Base-by-base conservation (phyloP, 208 protist genomes). In the Acanthamoeba sp. region DNA sequence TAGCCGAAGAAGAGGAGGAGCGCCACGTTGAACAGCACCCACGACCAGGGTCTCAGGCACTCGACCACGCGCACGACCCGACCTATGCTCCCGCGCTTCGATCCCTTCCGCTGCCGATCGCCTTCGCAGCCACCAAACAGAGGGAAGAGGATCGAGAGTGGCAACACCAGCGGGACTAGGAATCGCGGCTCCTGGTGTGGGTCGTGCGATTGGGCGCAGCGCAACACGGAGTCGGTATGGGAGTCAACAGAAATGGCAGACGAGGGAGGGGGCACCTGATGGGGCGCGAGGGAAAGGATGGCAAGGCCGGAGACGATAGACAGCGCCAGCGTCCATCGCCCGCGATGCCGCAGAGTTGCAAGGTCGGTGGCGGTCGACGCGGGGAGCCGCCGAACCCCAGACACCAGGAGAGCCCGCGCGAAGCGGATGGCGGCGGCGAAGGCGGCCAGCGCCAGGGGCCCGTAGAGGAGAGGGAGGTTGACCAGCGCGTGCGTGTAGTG, bases 381-480 rank as follows among this genome's bases (percentile, higher is more conserved):
- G 6, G 40, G 16, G 6, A 32, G 89, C 12, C 2, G 4, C 32
- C 24, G 7, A 27, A 29, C 20, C 20, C 12, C 12, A 7, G 40
- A 50, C 10, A 40, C 12, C 16, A n/a, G 14, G 22, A 52, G 29
- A 29, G 64, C 42, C 34, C 48, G n/a, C 24, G 71, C 14, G 27
- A 82, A 36, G 16, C 40, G 62, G 27, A 55, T 2, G 45, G 36
- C 40, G 0, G 0, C 27, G 3, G 36, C 87, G 20, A 3, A 0
- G 55, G 45, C 45, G 34, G 38, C 32, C n/a, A 93, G n/a, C 5
- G 52, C 64, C 0, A 93, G 22, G 40, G 89, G 89, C 16, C 89
- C 69, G n/a, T 69, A 93, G 42, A 93, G 89, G 29, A 93, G 38
- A 5, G 89, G 89, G 34, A 82, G 48, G 66, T 93, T 93, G 66